A percentile compares a stretch with the other conserved stretches of the same genome.
These are phyloP conservation scores for Colletotrichum viniferum DNA, from an alignment of 2,329 filamentous ascomycete genomes.

Conservation along the genomic window DNA sequence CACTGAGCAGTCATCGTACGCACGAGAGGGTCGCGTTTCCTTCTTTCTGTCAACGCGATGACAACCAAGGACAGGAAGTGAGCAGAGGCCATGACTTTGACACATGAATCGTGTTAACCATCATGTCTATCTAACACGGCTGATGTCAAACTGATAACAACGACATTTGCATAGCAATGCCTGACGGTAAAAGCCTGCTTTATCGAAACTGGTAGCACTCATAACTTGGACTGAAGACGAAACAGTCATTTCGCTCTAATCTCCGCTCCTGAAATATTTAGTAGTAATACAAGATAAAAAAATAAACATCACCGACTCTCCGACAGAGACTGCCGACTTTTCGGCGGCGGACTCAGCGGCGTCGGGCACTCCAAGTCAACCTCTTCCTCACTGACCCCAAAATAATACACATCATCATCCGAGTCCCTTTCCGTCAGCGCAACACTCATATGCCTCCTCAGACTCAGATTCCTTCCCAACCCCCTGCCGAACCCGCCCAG, in stretches of 20 bases:
- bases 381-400: not conserved
- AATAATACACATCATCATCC: slow-evolving; percentile 13
- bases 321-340: not conserved
- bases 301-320: not conserved
- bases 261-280: not conserved
- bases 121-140: not conserved
- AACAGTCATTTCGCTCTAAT: not conserved
- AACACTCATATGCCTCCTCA: not conserved
- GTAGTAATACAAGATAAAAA: not conserved
- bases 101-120: not conserved
- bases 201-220: not conserved
- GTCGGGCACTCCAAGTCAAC: slow-evolving; percentile 7
- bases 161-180: not conserved
- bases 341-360: slow-evolving; percentile 11
- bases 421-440: slow-evolving; percentile 15
- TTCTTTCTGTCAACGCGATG: too few species aligned
- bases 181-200: not conserved
- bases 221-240: not conserved
- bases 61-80: not conserved
- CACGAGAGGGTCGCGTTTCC: too few species aligned
- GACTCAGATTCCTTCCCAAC: not conserved
- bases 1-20: not conserved
- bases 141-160: not conserved
- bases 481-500: not conserved
- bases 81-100: not conserved